Evolutionary conservation across 345 rosid species (phyloP).

Genomic region (Raphanus raphanistrum): DNA sequence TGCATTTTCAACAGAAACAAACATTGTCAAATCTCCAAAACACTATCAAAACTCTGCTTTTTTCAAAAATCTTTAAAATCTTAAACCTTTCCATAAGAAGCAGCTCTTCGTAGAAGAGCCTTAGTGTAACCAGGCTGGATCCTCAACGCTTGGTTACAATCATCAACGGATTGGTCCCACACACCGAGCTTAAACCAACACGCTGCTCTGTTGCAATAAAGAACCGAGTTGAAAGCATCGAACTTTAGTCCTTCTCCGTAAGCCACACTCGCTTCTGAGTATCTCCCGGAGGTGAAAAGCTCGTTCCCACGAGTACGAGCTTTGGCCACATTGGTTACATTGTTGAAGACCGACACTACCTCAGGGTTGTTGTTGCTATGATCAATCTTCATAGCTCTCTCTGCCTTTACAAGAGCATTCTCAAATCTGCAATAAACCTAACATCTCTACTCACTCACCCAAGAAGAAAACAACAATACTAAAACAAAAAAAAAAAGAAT

Average conservation of each 20-base stretch:
- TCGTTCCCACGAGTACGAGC: constrained; percentile 85
- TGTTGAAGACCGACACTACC: constrained; percentile 53
- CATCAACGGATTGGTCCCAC: constrained; percentile 87
- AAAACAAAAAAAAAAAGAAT: neutral
- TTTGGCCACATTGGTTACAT: constrained; percentile 63
- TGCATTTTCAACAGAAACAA: constrained; percentile 27
- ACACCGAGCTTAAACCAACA: constrained; percentile 91
- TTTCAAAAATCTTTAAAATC: neutral
- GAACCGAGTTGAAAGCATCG: constrained; percentile 73
- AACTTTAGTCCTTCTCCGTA: constrained; percentile 87
- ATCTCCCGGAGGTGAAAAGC: constrained; percentile 72
- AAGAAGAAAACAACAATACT: constrained; percentile 40
- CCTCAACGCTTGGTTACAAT: constrained; percentile 80
- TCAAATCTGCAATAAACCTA: constrained; percentile 88
- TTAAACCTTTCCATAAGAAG: constrained; percentile 80
- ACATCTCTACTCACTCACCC: constrained; percentile 46
- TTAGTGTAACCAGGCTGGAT: constrained; percentile 79
- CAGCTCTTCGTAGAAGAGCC: constrained; percentile 93
- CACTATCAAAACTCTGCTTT: neutral
- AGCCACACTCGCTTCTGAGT: constrained; percentile 81
- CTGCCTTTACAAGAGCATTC: constrained; percentile 74
- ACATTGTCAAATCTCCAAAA: neutral
- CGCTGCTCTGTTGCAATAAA: constrained; percentile 94
- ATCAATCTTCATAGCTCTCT: constrained; percentile 70
- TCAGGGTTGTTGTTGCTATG: constrained; percentile 53